Evolutionary conservation across 2,329 filamentous ascomycete species (phyloP), one percentile per base, ranked within the genome.

Genomic region (Fusarium musae): DNA sequence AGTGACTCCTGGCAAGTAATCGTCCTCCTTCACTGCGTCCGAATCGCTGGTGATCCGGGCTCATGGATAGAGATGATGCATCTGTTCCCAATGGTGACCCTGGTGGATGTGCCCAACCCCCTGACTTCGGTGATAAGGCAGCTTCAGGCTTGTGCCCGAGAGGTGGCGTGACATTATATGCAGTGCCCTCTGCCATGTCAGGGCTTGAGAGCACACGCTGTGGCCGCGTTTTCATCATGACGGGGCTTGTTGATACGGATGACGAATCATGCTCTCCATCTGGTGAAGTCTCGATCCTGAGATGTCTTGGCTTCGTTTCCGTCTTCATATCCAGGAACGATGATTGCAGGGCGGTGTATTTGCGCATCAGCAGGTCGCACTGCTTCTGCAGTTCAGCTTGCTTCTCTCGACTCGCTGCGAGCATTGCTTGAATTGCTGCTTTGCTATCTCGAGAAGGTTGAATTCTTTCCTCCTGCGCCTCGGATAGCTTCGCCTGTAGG

Each of bases 341-440:
- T 13, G 84, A 85, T 78, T 90, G 86, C 26, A 89, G 79, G 3
- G 84, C 83, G 17, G 84, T 86, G 76, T 88, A 88, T 74, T 88
- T 88, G 59, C 84, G 85, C 74, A 83, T 82, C 54, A 90, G 81
- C 26, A 85, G 81, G 50, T 81, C 80, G 74, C 88, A 84, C 66
- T 88, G 87, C 76, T 84, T 86, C 75, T 88, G 86, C 67, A 90
- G 79, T 73, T 89, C 87, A 1, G 83, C 81, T 68, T 90, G 86
- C 78, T 87, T 88, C 2, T 85, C 83, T 53, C 86, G 82, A 74
- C 85, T 88, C n/a, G 86, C 85, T 36, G 86, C 84, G 19, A 90
- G 79, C 2, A 85, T 81, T 9, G 73, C 81, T 64, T 88, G 84
- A 3, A 89, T 76, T 21, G 82, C 82, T 17, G 81, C 78, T 52